Evolutionary conservation across 2,329 filamentous ascomycete genomes (phyloP), one percentile per base, ranked within the genome.

Genomic region (Ambrosiella beaveri): DNA sequence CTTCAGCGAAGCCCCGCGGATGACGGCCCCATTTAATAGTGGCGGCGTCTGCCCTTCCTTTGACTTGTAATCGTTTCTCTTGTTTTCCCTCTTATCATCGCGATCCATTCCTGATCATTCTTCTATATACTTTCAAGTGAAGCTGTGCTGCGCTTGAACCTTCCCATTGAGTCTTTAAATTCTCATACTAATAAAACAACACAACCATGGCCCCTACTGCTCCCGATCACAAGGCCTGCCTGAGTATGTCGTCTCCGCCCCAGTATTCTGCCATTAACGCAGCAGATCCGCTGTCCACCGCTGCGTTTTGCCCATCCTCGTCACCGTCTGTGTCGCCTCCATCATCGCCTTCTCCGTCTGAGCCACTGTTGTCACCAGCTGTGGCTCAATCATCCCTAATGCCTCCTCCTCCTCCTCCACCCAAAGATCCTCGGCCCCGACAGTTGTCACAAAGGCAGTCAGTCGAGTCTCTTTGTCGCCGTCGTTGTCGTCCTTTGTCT

Each of bases 211-310:
- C 38, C 39, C 37, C 52, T 54, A 71, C 75, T 68, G 74, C 74
- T 66, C 74, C 76, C 66, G 75, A 77, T 63, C 77, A 80, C 58
- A 80, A 80, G 69, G 78, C 77, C 66, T 80, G 78, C 71, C 74
- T 81, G 68, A 80, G 76, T 80, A 79, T 69, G 77, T 78, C 69
- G 3, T 17, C 52, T 64, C 77, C 60, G 70, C 78, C 57, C 68
- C 72, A 56, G 66, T 70, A 58, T 74, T 74, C 66, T 79, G 76
- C 65, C 67, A 76, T 62, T 69, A 80, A 63, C 64, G 79, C 60
- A 79, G 17, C 8, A 13, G 17, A 13, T 17, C 44, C 47, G 11
- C 12, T 19, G 5, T 36, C 47, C 8, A 51, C 15, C 3, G 47
- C 47, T 35, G 27, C 47, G 47, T 37, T 51, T 51, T 51, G 6